Percentiles rank a stretch among this genome's conserved stretches.
Conservation (phyloP, 2,329 filamentous ascomycete genomes). For the Fusarium sp. region DNA sequence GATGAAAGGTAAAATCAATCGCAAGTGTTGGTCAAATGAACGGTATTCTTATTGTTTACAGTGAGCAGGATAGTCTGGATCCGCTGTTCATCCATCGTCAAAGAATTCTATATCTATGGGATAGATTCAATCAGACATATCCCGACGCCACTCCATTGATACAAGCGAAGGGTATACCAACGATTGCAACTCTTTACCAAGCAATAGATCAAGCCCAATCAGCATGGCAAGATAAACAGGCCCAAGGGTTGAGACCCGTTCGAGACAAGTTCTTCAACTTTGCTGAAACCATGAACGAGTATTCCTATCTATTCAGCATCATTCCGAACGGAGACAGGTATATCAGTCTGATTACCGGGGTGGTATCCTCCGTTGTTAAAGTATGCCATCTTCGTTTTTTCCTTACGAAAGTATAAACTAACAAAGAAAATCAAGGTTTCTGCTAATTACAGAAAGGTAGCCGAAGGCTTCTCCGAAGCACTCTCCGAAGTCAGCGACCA, state of each 20-base stretch:
- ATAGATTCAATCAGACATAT: neutral
- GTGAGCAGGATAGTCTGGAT: neutral
- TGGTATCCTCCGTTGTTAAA: neutral
- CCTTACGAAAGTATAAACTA: neutral
- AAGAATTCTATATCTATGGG: neutral
- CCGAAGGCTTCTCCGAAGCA: neutral
- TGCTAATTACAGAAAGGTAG: neutral
- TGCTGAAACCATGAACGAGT: neutral
- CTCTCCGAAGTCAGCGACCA: neutral
- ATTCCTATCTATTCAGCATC: neutral
- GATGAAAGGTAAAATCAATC: neutral
- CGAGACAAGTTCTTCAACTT: neutral
- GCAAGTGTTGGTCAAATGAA: accelerated
- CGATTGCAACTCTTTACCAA: neutral
- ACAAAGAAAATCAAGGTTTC: neutral
- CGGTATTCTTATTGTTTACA: neutral
- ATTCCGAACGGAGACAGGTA: neutral
- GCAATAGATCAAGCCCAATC: neutral
- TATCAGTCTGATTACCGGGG: neutral
- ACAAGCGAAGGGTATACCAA: neutral
- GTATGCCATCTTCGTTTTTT: neutral
- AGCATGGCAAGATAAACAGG: neutral
- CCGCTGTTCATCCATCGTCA: neutral
- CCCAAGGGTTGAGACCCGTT: neutral
- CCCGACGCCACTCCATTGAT: neutral